These are phyloP conservation scores for Psidium friedrichsthalianum DNA, from an alignment of 345 rosid species.

Conservation along the genomic window DNA sequence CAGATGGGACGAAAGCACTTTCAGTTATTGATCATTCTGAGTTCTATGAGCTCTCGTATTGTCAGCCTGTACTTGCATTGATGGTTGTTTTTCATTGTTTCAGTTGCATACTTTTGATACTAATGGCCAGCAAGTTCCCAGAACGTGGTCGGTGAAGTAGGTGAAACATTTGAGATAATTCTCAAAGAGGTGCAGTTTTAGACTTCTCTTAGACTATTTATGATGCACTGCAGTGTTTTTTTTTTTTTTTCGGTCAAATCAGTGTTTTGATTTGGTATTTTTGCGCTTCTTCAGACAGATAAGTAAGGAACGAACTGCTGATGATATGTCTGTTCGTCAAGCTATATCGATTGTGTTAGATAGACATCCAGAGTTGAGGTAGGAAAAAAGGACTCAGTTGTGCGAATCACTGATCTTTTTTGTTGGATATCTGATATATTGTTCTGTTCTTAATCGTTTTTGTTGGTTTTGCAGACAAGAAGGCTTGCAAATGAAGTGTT, in stretches of 20 bases:
- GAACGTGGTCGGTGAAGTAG: conserved; percentile 56
- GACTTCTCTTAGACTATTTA: not conserved
- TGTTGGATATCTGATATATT: not conserved
- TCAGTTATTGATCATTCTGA: not conserved
- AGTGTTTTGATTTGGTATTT: not conserved
- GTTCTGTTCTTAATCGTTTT: not conserved
- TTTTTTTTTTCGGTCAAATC: too few species aligned
- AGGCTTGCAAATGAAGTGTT: conserved; percentile 69
- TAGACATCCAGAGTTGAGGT: conserved; percentile 75
- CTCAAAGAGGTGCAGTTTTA: conserved; percentile 48
- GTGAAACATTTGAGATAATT: conserved; percentile 68
- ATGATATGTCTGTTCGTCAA: conserved; percentile 83
- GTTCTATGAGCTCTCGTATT: not conserved
- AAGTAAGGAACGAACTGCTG: conserved; percentile 55
- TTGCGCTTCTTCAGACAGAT: conserved; percentile 37
- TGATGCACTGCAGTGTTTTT: not conserved
- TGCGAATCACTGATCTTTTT: not conserved
- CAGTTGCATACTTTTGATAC: conserved; percentile 58
- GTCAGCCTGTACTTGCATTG: conserved; percentile 1
- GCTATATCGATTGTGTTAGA: conserved; percentile 64
- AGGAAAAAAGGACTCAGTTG: not conserved
- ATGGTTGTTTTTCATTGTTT: not conserved
- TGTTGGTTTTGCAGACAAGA: conserved; percentile 35
- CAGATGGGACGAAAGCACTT: not conserved
- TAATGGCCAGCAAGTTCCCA: conserved; percentile 54